phyloP scores from a whole-genome alignment of 306 rosid species.

The Prunus dulcis region DNA sequence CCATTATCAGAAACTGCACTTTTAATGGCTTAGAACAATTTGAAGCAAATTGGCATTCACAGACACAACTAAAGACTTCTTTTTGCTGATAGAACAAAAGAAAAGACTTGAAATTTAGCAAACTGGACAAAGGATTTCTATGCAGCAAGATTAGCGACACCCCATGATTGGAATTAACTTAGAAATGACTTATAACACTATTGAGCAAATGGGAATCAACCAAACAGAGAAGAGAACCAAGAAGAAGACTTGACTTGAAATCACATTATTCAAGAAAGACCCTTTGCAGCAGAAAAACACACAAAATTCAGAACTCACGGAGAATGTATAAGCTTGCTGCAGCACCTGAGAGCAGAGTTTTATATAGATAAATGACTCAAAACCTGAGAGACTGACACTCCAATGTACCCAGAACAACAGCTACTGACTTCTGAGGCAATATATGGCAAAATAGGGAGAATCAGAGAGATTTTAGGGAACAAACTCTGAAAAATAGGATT shows the following conservation, averaged over 20 bases:
- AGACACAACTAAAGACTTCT: conserved; percentile 14
- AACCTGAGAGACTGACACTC: conserved; percentile 16
- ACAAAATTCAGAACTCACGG: conserved; percentile 18
- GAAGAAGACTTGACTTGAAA: conserved; percentile 26
- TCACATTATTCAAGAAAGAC: conserved; percentile 57
- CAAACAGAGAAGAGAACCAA: conserved; percentile 24
- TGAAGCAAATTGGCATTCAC: conserved; percentile 40
- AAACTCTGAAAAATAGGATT: conserved; percentile 23
- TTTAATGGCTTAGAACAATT: conserved; percentile 26
- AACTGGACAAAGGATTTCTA: conserved; percentile 11
- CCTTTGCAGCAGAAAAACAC: conserved; percentile 8
- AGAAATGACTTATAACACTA: conserved; percentile 42
- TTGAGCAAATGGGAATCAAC: conserved; percentile 41
- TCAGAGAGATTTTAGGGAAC: conserved; percentile 20
- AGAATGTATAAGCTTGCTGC: conserved; percentile 33
- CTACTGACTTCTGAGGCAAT: conserved; percentile 17
- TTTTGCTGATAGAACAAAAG: conserved; percentile 17
- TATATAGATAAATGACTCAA: not conserved
- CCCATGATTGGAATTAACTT: conserved; percentile 43
- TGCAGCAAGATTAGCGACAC: conserved; percentile 57
- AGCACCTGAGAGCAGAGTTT: conserved; percentile 31
- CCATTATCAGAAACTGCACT: conserved; percentile 54
- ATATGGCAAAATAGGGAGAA: conserved; percentile 29
- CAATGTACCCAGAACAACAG: conserved; percentile 26
- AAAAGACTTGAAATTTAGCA: conserved; percentile 9